A percentile compares a stretch with the other conserved stretches of the same genome.
phyloP scores from a whole-genome alignment of 2,329 filamentous ascomycete genomes.

The Fusarium concolor region DNA sequence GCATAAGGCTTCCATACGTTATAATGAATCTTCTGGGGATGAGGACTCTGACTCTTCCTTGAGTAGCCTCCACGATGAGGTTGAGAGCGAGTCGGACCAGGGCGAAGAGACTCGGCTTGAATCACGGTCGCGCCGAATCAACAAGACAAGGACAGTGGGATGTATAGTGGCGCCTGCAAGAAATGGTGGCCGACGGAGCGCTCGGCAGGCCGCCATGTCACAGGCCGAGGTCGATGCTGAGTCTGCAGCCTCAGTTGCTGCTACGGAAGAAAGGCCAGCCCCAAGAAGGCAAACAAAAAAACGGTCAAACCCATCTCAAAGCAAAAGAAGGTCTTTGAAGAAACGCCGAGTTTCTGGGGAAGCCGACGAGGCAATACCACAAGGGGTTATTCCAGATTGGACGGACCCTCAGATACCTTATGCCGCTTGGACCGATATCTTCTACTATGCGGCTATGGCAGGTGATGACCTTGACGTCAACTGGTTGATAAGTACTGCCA shows the following conservation, averaged over 20 bases:
- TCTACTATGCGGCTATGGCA: slow-evolving; percentile 72
- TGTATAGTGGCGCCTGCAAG: background rate
- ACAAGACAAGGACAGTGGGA: background rate
- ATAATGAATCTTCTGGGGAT: slow-evolving; percentile 23
- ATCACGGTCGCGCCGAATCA: slow-evolving; percentile 14
- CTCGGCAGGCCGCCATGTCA: slow-evolving; percentile 28
- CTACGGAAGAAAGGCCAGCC: background rate
- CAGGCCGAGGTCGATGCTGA: background rate
- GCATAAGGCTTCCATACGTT: slow-evolving; percentile 14
- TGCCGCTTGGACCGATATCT: slow-evolving; percentile 75
- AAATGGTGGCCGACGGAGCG: slow-evolving; percentile 19
- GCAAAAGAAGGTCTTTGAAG: slow-evolving; percentile 25
- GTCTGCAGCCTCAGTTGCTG: background rate
- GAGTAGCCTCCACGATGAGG: slow-evolving; percentile 12
- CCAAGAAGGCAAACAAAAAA: slow-evolving; percentile 23
- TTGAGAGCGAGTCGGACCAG: slow-evolving; percentile 24
- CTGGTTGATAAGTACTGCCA: slow-evolving; percentile 75
- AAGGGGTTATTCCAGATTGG: slow-evolving; percentile 64
- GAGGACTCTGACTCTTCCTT: slow-evolving; percentile 28
- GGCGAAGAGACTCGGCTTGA: slow-evolving; percentile 8
- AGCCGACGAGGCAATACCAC: slow-evolving; percentile 12
- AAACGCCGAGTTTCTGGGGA: slow-evolving; percentile 34
- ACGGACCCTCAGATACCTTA: slow-evolving; percentile 69
- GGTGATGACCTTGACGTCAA: slow-evolving; percentile 59
- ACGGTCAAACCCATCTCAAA: slow-evolving; percentile 24